Evolutionary conservation across 2,329 filamentous ascomycete species (phyloP).

Genomic region (Xylaria sp.): DNA sequence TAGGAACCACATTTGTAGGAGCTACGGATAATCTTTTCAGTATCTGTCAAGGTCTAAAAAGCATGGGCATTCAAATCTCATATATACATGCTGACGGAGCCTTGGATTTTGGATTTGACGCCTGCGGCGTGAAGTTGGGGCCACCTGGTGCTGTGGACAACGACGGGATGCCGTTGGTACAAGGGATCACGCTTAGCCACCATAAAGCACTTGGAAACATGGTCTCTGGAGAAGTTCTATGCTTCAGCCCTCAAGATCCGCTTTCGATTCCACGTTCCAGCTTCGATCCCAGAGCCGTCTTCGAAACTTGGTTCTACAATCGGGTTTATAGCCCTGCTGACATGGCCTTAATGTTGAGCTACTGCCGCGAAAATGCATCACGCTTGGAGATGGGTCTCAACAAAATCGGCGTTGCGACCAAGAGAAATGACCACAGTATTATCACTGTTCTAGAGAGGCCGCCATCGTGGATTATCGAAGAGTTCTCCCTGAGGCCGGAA

Average conservation of each 20-base stretch:
- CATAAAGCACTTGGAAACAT: constrained; percentile 31
- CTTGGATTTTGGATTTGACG: constrained; percentile 24
- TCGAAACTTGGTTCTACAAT: constrained; percentile 34
- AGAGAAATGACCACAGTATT: constrained; percentile 11
- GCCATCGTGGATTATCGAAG: constrained; percentile 27
- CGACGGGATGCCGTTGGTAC: constrained; percentile 20
- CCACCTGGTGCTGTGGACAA: neutral
- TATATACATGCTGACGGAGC: constrained; percentile 31
- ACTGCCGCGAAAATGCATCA: constrained; percentile 24
- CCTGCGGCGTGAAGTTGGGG: constrained; percentile 24
- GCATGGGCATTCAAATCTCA: constrained; percentile 23
- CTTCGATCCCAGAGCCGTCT: constrained; percentile 24
- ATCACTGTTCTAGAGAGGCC: constrained; percentile 23
- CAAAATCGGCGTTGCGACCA: constrained; percentile 15
- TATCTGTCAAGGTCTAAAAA: neutral
- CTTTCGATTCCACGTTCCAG: neutral
- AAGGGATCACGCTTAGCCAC: constrained; percentile 33
- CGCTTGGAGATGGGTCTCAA: constrained; percentile 6
- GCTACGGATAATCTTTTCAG: constrained; percentile 17
- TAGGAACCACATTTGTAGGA: constrained; percentile 29
- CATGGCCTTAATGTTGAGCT: constrained; percentile 7
- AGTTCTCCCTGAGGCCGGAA: constrained; percentile 29
- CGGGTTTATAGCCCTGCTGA: constrained; percentile 17
- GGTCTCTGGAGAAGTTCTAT: constrained; percentile 34
- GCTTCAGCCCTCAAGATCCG: constrained; percentile 18